Base-by-base conservation (phyloP, 805 yeast genomes). In the Candida adriatica region DNA sequence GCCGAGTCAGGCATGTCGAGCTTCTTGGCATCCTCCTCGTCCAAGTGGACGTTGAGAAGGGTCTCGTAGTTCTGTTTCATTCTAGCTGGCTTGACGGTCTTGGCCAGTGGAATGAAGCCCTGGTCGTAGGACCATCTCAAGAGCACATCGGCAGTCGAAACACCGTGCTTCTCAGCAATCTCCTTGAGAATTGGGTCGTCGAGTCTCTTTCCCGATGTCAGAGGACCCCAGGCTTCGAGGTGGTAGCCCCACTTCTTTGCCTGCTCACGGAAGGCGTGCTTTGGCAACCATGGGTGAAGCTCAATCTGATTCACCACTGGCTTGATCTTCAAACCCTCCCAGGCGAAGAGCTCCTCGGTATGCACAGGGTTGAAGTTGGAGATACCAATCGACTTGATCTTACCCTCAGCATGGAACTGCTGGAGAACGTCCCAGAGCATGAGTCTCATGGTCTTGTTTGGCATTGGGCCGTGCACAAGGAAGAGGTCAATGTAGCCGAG, bases 391-490 rank as follows among this genome's bases (percentile, higher is more conserved):
- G 82, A 67, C 46, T 65, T 69, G 33, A 79, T 74, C 31, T 63
- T 54, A 8, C 84, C 79, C 8, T 59, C 59, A 20, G 64, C 72
- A 16, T 73, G 77, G 16, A 74, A 75, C 45, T 82, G 88, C 53
- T 82, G 86, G 67, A 82, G 66, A 2, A 86, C 87, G 48, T 59
- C 64, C 73, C 79, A 81, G 2, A 86, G 70, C 23, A 68, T 83
- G 26, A 76, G 46, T 48, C 90, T 64, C n/a, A 16, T 39, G 17
- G 36, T 41, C 16, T 60, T 55, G 9, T 73, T 72, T 33, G 65
- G 65, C 32, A 61, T 45, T 15, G 90, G 88, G 7, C 78, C 64
- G 49, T 77, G 84, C 41, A 82, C 74, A 43, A 83, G 61, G 29
- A 78, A 56, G 36, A 84, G 56, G 50, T 84, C 94, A 38, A 83